Evolutionary conservation across 2,329 filamentous ascomycete species (phyloP).

Genomic region (Lecanosticta acicola): DNA sequence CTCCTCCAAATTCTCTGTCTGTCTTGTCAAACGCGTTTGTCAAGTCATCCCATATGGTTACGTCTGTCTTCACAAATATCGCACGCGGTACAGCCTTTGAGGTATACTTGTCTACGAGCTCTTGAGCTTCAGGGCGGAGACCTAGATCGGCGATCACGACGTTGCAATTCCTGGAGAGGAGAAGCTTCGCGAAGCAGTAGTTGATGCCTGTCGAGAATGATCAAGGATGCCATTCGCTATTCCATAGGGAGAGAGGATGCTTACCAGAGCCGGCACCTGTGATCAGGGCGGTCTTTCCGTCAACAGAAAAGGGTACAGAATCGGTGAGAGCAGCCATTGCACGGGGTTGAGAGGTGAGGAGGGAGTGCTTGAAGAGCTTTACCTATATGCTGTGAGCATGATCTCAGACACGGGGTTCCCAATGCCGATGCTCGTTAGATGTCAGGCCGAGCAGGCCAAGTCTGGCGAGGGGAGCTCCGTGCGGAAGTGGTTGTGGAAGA

Average conservation of each 20-base stretch:
- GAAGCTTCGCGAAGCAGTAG: conserved; percentile 41
- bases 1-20: conserved; percentile 42
- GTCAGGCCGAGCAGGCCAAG: not conserved
- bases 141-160: conserved; percentile 46
- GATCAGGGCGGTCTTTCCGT: conserved; percentile 44
- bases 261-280: conserved; percentile 44
- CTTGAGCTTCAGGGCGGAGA: conserved; percentile 44
- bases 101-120: conserved; percentile 36
- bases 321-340: conserved; percentile 22
- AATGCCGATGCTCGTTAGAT: not conserved
- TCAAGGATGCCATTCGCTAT: not conserved
- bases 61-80: conserved; percentile 43
- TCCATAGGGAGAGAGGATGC: not conserved
- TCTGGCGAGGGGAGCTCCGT: no score
- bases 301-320: conserved; percentile 34
- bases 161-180: conserved; percentile 42
- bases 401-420: not conserved
- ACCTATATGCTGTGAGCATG: not conserved
- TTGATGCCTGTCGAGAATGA: conserved; percentile 40
- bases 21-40: conserved; percentile 47
- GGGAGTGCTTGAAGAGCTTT: not conserved
- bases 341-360: not conserved
- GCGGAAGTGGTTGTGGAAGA: not conserved
- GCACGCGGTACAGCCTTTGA: conserved; percentile 32
- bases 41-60: conserved; percentile 47